Percentiles rank a stretch among this genome's conserved stretches.
phyloP scores from a whole-genome alignment of 2,329 filamentous ascomycete genomes.

The Hypocrella siamensis region DNA sequence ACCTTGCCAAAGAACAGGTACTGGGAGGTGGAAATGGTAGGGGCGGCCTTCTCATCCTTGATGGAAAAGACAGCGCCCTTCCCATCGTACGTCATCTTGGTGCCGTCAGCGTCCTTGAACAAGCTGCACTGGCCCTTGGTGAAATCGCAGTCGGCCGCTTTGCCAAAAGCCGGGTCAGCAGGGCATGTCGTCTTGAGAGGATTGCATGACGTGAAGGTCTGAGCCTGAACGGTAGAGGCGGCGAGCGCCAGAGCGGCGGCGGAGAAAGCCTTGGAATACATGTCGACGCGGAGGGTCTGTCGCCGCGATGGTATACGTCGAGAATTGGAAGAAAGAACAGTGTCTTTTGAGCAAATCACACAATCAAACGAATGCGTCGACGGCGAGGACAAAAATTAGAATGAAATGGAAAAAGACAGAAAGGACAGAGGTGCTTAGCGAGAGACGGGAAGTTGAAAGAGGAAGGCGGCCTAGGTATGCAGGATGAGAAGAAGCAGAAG shows the following conservation, averaged over 20 bases:
- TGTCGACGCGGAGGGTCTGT: conserved; percentile 6
- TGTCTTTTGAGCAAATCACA: too few species aligned
- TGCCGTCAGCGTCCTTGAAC: conserved; percentile 31
- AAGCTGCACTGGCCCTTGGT: conserved; percentile 49
- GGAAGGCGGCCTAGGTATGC: too few species aligned
- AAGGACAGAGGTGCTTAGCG: too few species aligned
- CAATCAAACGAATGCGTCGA: too few species aligned
- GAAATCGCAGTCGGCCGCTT: conserved; percentile 50
- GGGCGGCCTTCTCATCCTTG: conserved; percentile 45
- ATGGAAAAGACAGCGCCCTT: conserved; percentile 50
- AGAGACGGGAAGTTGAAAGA: too few species aligned
- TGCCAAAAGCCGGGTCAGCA: conserved; percentile 61
- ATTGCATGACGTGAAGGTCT: conserved; percentile 41
- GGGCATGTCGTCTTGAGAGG: conserved; percentile 48
- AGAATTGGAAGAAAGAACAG: too few species aligned
- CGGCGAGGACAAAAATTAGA: too few species aligned
- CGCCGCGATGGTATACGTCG: background rate
- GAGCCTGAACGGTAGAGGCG: conserved; percentile 34
- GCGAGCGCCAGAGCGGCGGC: conserved; percentile 31
- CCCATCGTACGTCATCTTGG: conserved; percentile 28
- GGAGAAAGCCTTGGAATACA: conserved; percentile 30
- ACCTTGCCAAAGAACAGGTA: conserved; percentile 96
- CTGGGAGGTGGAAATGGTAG: conserved; percentile 62
- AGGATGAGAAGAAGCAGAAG: too few species aligned
- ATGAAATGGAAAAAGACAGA: too few species aligned